Evolutionary conservation across 352 stramenopile genomes (phyloP), one percentile per base, ranked within the genome.

Genomic region (Phytophthora syringae): DNA sequence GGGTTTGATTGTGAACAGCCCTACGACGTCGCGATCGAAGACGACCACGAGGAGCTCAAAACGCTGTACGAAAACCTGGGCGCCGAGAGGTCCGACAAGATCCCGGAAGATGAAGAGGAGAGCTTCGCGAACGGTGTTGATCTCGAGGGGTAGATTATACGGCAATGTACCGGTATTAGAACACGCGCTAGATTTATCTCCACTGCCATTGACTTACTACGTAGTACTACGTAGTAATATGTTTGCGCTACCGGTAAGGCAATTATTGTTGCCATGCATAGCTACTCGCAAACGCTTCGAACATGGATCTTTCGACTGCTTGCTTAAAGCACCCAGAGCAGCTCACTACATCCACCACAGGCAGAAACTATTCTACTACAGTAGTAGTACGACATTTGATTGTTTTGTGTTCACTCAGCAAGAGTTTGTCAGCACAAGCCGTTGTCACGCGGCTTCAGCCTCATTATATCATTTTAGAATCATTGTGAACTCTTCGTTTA

Each of bases 401-500:
- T 67, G 18, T 32, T n/a, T 67, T 64, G 40, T 34, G 56, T 80
- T 86, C 79, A 86, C 79, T 88, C 79, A 90, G 74, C 77, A 58
- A 87, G 63, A 82, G 53, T 39, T 84, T 84, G 62, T 83, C 82
- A 55, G 84, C 82, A 90, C 63, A 52, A 61, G 40, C 63, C 67
- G 67, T 21, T 73, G 57, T 76, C 69, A 67, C 34, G 57, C 56
- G 65, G 73, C 37, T 85, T 90, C 82, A 86, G 80, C 51, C 79
- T 91, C 82, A 91, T 89, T 91, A 91, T 89, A 89, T 87, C 82
- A 89, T 80, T 16, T 80, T 65, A 76, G 65, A 70, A 88, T 87
- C 79, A 88, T 80, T 63, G 78, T 87, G 78, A 84, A 82, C 63
- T 57, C 24, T 27, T 64, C 42, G 37, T 32, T 51, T 22, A 60